Conservation (phyloP, 768 basidiomycete genomes). For the Agaricus sinodeliciosus region DNA sequence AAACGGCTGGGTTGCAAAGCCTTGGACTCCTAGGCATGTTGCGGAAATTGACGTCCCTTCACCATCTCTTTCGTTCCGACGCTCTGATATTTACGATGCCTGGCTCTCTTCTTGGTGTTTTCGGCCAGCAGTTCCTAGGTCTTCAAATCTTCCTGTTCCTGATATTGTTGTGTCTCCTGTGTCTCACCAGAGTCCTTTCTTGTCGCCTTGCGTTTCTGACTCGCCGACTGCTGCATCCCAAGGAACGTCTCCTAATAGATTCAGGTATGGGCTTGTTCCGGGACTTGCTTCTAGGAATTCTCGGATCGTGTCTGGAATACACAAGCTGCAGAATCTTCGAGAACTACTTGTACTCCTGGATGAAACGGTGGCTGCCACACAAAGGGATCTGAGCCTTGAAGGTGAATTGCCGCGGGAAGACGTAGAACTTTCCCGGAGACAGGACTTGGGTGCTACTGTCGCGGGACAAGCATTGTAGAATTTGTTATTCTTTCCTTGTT, state of each 20-base stretch:
- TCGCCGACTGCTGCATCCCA: background rate
- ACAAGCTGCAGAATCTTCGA: background rate
- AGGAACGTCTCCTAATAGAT: background rate
- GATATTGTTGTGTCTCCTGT: background rate
- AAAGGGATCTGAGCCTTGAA: background rate
- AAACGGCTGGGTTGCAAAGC: background rate
- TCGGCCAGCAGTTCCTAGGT: background rate
- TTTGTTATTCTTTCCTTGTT: background rate
- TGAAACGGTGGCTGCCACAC: background rate
- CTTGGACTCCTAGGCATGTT: background rate
- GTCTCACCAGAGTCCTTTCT: background rate
- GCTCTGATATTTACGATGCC: conserved; percentile 7
- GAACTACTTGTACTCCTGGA: conserved; percentile 4
- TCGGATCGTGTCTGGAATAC: conserved; percentile 3
- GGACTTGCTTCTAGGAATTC: background rate
- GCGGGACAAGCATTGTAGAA: background rate
- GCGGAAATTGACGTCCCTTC: background rate
- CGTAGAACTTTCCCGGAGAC: background rate
- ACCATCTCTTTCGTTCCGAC: background rate
- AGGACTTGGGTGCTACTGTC: background rate
- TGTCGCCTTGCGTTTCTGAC: background rate
- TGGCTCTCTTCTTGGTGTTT: conserved; percentile 9
- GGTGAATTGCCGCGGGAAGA: background rate
- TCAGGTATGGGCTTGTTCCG: background rate
- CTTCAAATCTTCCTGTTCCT: background rate